Evolutionary conservation across 345 rosid genomes (phyloP).

Genomic region (Salix viminalis): DNA sequence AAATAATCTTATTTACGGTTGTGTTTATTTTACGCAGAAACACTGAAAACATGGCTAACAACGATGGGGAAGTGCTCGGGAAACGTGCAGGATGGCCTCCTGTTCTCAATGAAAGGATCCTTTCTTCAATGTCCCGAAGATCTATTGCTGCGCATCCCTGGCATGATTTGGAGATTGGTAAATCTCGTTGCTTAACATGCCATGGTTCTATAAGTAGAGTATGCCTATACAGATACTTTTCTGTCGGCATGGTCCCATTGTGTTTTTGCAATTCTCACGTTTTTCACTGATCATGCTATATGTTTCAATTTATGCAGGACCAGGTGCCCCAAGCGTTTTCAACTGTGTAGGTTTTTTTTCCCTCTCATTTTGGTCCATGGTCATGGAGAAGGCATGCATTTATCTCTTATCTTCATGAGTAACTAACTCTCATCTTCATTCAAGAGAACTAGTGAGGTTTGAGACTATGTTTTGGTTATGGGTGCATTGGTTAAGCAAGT

Average conservation of each 20-base stretch:
- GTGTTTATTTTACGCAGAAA: not conserved
- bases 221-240: no score
- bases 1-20: not conserved
- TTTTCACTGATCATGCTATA: not conserved
- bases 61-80: constrained; percentile 29
- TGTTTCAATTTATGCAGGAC: constrained; percentile 52
- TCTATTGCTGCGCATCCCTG: constrained; percentile 93
- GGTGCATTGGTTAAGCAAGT: not conserved
- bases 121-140: constrained; percentile 68
- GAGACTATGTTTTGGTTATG: not conserved
- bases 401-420: not conserved
- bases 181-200: not conserved
- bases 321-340: constrained; percentile 79
- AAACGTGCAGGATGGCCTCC: constrained; percentile 21
- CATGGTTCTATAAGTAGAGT: not conserved
- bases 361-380: not conserved
- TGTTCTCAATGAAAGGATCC: constrained; percentile 69
- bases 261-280: not conserved
- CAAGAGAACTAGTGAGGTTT: not conserved
- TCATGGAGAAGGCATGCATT: not conserved
- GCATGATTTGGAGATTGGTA: constrained; percentile 94
- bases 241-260: not conserved
- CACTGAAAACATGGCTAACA: constrained; percentile 43
- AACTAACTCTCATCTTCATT: not conserved
- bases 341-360: constrained; percentile 62